A percentile compares a stretch with the other conserved stretches of the same genome.
phyloP scores from a whole-genome alignment of 306 rosid species.

The Amphicarpaea edgeworthii region DNA sequence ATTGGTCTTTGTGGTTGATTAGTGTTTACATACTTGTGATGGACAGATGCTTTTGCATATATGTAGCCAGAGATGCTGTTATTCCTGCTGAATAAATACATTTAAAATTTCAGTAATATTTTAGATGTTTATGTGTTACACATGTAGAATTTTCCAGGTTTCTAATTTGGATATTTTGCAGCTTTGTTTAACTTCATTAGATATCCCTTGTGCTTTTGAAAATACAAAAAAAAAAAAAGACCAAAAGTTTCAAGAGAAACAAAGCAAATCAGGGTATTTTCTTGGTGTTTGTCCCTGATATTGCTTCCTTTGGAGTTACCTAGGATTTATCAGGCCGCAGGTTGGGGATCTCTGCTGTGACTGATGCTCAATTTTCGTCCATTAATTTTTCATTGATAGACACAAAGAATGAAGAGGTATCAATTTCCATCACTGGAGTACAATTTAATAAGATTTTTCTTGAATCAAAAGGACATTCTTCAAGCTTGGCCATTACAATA shows the following conservation, averaged over 20 bases:
- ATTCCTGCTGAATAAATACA: slow-evolving; percentile 2
- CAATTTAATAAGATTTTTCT: slow-evolving; percentile 34
- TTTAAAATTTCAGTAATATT: slow-evolving; percentile 23
- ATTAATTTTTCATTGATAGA: slow-evolving; percentile 71
- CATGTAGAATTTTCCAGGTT: slow-evolving; percentile 30
- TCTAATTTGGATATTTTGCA: slow-evolving; percentile 37
- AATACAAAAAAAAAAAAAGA: neutral
- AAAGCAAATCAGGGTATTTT: slow-evolving; percentile 42
- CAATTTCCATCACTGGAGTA: no score
- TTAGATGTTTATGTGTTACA: slow-evolving; percentile 17
- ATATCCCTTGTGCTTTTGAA: slow-evolving; percentile 31
- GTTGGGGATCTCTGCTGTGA: slow-evolving; percentile 57
- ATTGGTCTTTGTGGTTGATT: slow-evolving; percentile 1
- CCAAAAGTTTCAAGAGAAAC: slow-evolving; percentile 22
- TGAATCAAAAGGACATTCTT: slow-evolving; percentile 30
- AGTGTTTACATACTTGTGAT: slow-evolving; percentile 14
- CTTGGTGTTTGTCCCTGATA: slow-evolving; percentile 52
- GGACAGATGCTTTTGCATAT: slow-evolving; percentile 21
- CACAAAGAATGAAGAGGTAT: slow-evolving; percentile 69
- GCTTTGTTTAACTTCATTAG: slow-evolving; percentile 31
- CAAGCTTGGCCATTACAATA: slow-evolving; percentile 19
- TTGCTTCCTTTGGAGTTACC: slow-evolving; percentile 61
- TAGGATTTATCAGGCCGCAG: slow-evolving; percentile 68
- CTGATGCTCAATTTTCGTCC: slow-evolving; percentile 57
- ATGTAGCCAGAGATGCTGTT: slow-evolving; percentile 19